Evolutionary conservation across 306 rosid species (phyloP), one percentile per base, ranked within the genome.

Genomic region (Medicago ruthenica): DNA sequence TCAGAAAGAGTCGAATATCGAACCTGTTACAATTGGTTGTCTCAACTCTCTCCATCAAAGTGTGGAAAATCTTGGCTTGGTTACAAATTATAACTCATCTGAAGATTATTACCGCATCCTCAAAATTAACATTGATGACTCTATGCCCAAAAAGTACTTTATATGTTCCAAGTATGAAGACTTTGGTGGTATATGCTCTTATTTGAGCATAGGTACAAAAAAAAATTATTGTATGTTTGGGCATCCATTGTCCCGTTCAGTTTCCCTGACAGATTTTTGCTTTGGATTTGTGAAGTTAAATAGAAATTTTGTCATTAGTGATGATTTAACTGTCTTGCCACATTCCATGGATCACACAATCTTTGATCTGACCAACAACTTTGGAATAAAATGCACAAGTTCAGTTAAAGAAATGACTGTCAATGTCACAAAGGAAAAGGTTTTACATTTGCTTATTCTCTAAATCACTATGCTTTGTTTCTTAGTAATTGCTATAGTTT

Each of bases 151-250:
- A 17, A 17, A 17, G 0, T 53, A 17, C 13, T 53, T 17, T 13
- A 0, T 53, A 1, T 53, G 59, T 53, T 2, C 24, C 24, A 8
- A 9, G 12, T 53, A 0, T 8, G 5, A 8, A 3, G 59, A 17
- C 0, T 7, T 7, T 0, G 0, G 0, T 16, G 27, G n/a, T 16
- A 2, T 51, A 6, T 51, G 22, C 1, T 2, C 4, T 51, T 7
- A 51, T 17, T 53, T 53, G 24, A 53, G 27, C 13, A 2, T 53
- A 16, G 59, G 12, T 2, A 0, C 2, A 3, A 53, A 53, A 0
- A 17, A 16, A 2, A 18, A 16, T 53, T 17, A 17, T 53, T 53
- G 24, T 53, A 0, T 0, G 0, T 1, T 0, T 8, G 13, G 59
- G 0, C 5, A 53, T 53, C 24, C 6, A 8, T 17, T 53, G 6